Base-by-base conservation (phyloP, 1,284 basidiomycete species). In the Cutaneotrichosporon arboriforme region DNA sequence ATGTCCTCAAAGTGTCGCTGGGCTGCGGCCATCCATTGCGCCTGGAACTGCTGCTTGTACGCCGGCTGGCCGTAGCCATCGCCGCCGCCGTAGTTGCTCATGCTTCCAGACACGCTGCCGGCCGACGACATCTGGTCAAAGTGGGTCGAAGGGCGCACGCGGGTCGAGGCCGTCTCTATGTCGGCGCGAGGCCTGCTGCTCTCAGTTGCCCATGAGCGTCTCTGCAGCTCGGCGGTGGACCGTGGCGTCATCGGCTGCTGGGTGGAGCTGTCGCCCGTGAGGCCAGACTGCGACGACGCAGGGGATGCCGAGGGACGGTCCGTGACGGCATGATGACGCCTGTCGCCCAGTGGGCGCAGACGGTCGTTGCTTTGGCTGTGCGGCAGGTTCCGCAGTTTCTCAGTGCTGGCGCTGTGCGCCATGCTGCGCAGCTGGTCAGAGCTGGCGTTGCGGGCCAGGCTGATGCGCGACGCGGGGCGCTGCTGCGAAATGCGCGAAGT, bases 21-120 rank as follows among this genome's bases (percentile, higher is more conserved):
- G 0, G 71, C 71, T 2, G 68, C 68, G 12, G 67, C 66, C 62
- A 72, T 68, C 57, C 62, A 70, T 48, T 70, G 66, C 33, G 62
- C 63, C 51, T 73, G 68, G 59, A 63, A 67, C 23, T 68, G 66
- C 41, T 70, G 67, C 49, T 72, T 71, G 31, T 26, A 26, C 22
- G 8, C 14, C n/a, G 12, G 14, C 18, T 40, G 39, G 39, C 31
- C 50, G 18, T 51, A 54, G 39, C 49, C 54, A 34, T 55, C 26
- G 10, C 49, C 14, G 38, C 20, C 23, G 49, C 46, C 15, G 46
- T 39, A 36, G 39, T 14, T n/a, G 37, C n/a, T n/a, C n/a, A n/a
- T n/a, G 26, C 26, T 31, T 7, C 26, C 26, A 5, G 26, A 5
- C 26, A 31, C 26, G 26, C 26, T 31, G 26, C 26, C 26, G 7